A percentile compares a stretch with the other conserved stretches of the same genome.
phyloP scores from a whole-genome alignment of 2,329 filamentous ascomycete species.

The Diaporthe vaccinii region DNA sequence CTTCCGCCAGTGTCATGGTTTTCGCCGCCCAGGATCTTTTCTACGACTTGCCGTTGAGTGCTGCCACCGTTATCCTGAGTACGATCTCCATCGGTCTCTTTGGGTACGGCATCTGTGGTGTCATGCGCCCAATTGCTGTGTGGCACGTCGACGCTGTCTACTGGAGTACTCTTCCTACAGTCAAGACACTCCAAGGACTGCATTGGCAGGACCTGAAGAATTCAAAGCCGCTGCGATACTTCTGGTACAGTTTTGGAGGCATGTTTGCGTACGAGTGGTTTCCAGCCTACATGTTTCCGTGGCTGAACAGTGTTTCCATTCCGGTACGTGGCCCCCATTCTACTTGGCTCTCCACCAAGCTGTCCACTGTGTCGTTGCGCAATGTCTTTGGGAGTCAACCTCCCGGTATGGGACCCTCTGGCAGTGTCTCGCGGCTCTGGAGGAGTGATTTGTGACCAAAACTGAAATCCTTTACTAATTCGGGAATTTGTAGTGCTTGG shows the following conservation, averaged over 20 bases:
- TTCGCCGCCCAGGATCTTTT: slow-evolving; percentile 66
- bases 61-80: slow-evolving; percentile 61
- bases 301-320: slow-evolving; percentile 68
- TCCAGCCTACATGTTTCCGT: slow-evolving; percentile 68
- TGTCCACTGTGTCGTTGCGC: not conserved
- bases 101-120: slow-evolving; percentile 66
- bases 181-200: slow-evolving; percentile 67
- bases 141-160: slow-evolving; percentile 70
- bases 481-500: slow-evolving; percentile 55
- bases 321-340: slow-evolving; percentile 45
- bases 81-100: slow-evolving; percentile 68
- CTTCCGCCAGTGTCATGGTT: slow-evolving; percentile 55
- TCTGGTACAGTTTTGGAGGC: slow-evolving; percentile 63
- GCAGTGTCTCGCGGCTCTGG: not conserved
- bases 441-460: not conserved
- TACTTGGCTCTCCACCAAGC: too few species aligned
- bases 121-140: slow-evolving; percentile 67
- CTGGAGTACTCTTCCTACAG: slow-evolving; percentile 65
- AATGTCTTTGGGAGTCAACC: not conserved
- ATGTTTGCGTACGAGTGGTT: slow-evolving; percentile 67
- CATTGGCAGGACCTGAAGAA: slow-evolving; percentile 66
- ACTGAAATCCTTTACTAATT: not conserved
- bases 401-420: not conserved
- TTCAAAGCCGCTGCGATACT: slow-evolving; percentile 64
- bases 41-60: slow-evolving; percentile 61